These are phyloP conservation scores for Macrolepiota dolichaula DNA, from an alignment of 768 basidiomycete species.

Conservation along the genomic window DNA sequence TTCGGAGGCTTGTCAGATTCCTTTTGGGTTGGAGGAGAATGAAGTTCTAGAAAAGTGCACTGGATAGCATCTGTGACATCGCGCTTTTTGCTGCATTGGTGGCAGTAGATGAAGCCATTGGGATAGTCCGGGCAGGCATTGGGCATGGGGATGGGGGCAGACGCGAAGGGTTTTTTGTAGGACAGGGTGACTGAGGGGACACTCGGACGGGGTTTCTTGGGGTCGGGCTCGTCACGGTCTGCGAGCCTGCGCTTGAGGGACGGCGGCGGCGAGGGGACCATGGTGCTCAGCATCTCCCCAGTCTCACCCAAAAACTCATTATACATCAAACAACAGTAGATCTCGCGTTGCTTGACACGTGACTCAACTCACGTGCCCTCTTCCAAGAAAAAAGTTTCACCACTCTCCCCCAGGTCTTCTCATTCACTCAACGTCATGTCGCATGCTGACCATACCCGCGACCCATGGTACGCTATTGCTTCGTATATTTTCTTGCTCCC, in stretches of 20 bases:
- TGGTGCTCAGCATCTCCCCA: neutral
- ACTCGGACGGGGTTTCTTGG: conserved; percentile 31
- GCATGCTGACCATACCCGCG: conserved; percentile 89
- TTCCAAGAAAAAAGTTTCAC: conserved; percentile 13
- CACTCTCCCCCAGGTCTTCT: neutral
- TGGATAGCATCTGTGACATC: conserved; percentile 37
- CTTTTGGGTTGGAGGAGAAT: conserved; percentile 17
- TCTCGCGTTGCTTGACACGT: conserved; percentile 14
- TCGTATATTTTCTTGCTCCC: neutral
- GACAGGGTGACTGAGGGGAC: conserved; percentile 16
- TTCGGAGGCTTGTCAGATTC: conserved; percentile 6
- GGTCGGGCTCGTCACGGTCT: conserved; percentile 26
- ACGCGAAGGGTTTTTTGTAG: conserved; percentile 25
- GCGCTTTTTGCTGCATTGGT: conserved; percentile 68
- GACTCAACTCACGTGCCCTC: conserved; percentile 3
- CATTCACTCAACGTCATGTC: conserved; percentile 50
- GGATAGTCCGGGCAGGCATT: conserved; percentile 30
- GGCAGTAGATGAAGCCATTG: conserved; percentile 55
- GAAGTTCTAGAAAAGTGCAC: conserved; percentile 30
- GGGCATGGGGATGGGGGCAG: conserved; percentile 16
- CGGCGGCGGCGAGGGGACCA: conserved; percentile 11
- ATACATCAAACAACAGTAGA: conserved; percentile 5
- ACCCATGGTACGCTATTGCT: conserved; percentile 67
- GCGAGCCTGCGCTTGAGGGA: conserved; percentile 49
- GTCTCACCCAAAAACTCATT: conserved; percentile 11